Base-by-base conservation (phyloP, 2,329 filamentous ascomycete species). In the Fusarium compactum region DNA sequence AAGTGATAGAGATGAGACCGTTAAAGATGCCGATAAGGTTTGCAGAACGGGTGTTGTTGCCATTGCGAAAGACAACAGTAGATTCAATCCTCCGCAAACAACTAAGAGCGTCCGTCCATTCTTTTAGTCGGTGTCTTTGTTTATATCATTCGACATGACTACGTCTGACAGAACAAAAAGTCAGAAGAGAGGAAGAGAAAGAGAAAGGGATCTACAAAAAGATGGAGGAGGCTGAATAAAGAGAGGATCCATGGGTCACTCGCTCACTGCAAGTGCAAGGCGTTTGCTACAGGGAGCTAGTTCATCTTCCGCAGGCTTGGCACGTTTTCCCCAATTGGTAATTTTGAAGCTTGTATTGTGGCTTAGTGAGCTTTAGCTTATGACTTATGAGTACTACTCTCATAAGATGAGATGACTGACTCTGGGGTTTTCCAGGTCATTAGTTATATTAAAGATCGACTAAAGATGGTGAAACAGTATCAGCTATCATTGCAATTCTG, bases 261-360 rank as follows among this genome's bases (percentile, higher is more conserved):
- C 38, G 44, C 44, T 61, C 61, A 59, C 62, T 66, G 16, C 32
- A 38, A 38, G 34, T 38, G 34, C 34, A 38, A 56, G 63, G 48
- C 48, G 7, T 53, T n/a, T 46, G 29, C 55, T 68, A 67, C 54
- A 63, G 41, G 29, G 34, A 60, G 61, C 63, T 64, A 64, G 61
- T 64, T 29, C 62, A 41, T 34, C 40, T 54, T 48, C 25, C 30
- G 38, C 27, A 32, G 60, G 40, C 72, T 74, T 75, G 70, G 72
- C 72, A 53, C 56, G 43, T 62, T 74, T 72, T 64, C 72, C 72
- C 56, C 58, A 61, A 64, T 52, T 29, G 62, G 65, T 45, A 69
- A 43, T 24, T 45, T 32, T 34, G 63, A 46, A 43, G 63, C 24
- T 48, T 67, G 51, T 52, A 47, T 44, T 30, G 56, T 47, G 38